Base-by-base conservation (phyloP, 2,329 filamentous ascomycete species). In the Alternaria sp. region DNA sequence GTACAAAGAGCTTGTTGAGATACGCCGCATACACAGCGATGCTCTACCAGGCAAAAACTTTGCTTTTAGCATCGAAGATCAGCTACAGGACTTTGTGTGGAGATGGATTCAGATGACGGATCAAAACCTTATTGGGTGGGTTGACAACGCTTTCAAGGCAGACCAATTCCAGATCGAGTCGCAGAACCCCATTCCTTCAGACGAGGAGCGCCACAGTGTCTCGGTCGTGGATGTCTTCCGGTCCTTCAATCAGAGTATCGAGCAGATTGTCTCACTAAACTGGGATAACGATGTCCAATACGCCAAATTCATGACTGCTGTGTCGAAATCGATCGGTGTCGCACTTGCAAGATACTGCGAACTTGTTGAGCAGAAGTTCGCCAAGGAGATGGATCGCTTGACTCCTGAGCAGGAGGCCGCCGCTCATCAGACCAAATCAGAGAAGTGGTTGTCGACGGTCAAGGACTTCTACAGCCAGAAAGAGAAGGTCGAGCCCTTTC, bases 271-370 rank as follows among this genome's bases (percentile, higher is more conserved):
- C 58, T 86, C 93, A 70, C 86, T 99, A 11, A 89, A 94, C 64
- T 99, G 96, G 96, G 91, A 94, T 68, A 93, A 98, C 77, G 93
- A 97, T 74, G 85, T 97, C 41, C 94, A 97, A 69, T 92, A 97
- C 77, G 95, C 96, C 43, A 93, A 94, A 66, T 99, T 99, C 81
- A 98, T 98, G 94, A 99, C 96, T 15, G 89, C 93, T 2, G 84
- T 97, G 15, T 90, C 94, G 14, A 96, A 94, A 73, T 90, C 91
- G 0, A 93, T 98, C 64, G 91, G 94, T 2, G 86, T 88, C 50
- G 94, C 93, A 18, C 88, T 99, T 51, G 90, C 92, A 12, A 89
- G 89, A 70, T 99, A 99, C 78, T 99, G 96, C 78, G 96, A 99
- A 76, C 84, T 95, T 49, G 85, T 98, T 25, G 96, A 98, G 73